These are phyloP conservation scores for Beauveria pseudobassiana DNA, from an alignment of 2,329 filamentous ascomycete species.

Conservation along the genomic window DNA sequence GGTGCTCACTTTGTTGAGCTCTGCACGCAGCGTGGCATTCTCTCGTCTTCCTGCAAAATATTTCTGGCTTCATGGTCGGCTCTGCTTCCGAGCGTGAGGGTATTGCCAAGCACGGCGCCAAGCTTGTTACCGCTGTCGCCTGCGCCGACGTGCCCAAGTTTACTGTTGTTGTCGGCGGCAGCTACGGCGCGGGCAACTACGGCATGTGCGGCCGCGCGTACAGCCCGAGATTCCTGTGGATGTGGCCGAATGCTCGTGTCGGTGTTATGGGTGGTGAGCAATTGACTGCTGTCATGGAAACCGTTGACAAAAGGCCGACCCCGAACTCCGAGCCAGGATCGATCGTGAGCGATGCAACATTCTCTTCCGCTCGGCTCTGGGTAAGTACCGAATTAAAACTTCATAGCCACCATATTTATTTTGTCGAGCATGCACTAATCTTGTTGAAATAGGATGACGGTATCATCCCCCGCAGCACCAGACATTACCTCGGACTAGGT, in stretches of 20 bases:
- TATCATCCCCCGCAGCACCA: constrained; percentile 69
- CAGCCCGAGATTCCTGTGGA: constrained; percentile 84
- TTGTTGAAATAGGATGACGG: constrained; percentile 56
- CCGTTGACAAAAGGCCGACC: constrained; percentile 76
- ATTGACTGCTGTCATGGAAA: constrained; percentile 86
- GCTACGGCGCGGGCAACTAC: constrained; percentile 92
- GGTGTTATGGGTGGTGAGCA: constrained; percentile 96
- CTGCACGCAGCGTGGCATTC: constrained; percentile 82
- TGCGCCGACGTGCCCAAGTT: constrained; percentile 95
- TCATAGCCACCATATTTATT: neutral
- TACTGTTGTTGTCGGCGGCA: constrained; percentile 90
- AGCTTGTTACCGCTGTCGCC: constrained; percentile 90
- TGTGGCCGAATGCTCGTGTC: constrained; percentile 96
- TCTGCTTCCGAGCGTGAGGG: constrained; percentile 85
- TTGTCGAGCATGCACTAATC: constrained; percentile 1
- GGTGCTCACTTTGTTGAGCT: constrained; percentile 96
- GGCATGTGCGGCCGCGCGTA: constrained; percentile 97
- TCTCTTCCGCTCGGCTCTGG: constrained; percentile 85
- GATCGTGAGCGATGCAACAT: constrained; percentile 83
- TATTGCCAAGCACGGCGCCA: constrained; percentile 96
- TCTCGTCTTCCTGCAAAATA: constrained; percentile 91
- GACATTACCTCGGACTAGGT: constrained; percentile 65
- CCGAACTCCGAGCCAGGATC: constrained; percentile 73
- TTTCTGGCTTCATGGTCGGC: constrained; percentile 97
- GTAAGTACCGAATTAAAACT: constrained; percentile 35